Percentiles rank a stretch among this genome's conserved stretches.
phyloP scores from a whole-genome alignment of 352 stramenopile genomes.

The Phytophthora sansomeana region DNA sequence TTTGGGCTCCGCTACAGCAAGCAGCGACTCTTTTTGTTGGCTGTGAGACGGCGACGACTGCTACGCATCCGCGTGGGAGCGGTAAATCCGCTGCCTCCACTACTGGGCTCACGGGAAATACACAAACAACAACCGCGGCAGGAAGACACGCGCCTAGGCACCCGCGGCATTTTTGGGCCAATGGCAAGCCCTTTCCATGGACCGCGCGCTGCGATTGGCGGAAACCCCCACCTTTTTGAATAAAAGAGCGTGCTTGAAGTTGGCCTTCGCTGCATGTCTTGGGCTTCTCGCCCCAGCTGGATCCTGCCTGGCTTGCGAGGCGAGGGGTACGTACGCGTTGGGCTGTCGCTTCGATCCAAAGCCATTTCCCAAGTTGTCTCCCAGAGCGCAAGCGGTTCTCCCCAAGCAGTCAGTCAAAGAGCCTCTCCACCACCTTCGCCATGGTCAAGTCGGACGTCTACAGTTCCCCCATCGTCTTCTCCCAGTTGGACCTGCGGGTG shows the following conservation, averaged over 20 bases:
- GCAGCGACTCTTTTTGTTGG: background rate
- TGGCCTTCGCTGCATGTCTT: constrained; percentile 41
- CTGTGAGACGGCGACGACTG: background rate
- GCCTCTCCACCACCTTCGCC: background rate
- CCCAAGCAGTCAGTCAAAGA: constrained; percentile 14
- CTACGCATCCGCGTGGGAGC: too few relatives aligned
- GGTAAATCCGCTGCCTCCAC: too few relatives aligned
- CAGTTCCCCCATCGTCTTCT: constrained; percentile 75
- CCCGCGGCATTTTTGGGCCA: constrained; percentile 24
- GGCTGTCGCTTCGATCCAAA: background rate
- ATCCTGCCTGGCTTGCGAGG: constrained; percentile 28
- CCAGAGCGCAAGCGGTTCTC: constrained; percentile 47
- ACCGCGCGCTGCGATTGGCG: constrained; percentile 16
- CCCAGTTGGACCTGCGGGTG: constrained; percentile 73
- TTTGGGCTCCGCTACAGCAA: background rate
- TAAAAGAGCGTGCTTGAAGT: constrained; percentile 44
- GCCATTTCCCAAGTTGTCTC: constrained; percentile 66
- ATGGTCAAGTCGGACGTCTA: constrained; percentile 87
- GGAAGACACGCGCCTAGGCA: constrained; percentile 29
- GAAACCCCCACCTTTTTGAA: constrained; percentile 10
- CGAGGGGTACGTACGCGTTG: constrained; percentile 30
- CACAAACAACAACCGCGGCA: constrained; percentile 7
- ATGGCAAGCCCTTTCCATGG: constrained; percentile 22
- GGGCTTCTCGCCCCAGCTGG: constrained; percentile 19
- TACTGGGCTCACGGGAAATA: too few relatives aligned